phyloP scores from a whole-genome alignment of 768 basidiomycete genomes.

The Boletellus ananiceps region DNA sequence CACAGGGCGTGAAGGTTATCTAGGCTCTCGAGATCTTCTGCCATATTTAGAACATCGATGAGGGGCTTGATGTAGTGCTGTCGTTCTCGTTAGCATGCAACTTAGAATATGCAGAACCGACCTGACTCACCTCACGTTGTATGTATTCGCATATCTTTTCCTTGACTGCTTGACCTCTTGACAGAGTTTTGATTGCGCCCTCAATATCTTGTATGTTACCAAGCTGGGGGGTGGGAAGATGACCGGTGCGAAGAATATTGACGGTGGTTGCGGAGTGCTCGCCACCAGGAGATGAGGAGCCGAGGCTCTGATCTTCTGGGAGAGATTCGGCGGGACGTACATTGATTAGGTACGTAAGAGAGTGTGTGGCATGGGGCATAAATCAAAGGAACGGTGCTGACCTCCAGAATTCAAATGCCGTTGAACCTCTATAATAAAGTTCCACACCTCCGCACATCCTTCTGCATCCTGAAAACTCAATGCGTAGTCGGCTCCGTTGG shows the following conservation, averaged over 20 bases:
- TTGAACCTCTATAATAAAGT: constrained; percentile 91
- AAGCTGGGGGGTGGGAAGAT: constrained; percentile 70
- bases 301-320: constrained; percentile 43
- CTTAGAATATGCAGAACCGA: neutral
- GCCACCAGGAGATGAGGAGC: constrained; percentile 62
- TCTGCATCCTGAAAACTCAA: constrained; percentile 95
- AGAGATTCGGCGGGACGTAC: constrained; percentile 10
- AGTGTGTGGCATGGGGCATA: constrained; percentile 5
- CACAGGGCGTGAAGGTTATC: constrained; percentile 89
- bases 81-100: constrained; percentile 5
- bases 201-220: constrained; percentile 81
- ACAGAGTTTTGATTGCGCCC: constrained; percentile 66
- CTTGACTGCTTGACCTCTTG: constrained; percentile 66
- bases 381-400: constrained; percentile 34
- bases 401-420: constrained; percentile 68
- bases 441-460: constrained; percentile 96
- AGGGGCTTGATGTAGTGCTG: constrained; percentile 87
- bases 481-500: constrained; percentile 90
- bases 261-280: constrained; percentile 58
- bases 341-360: constrained; percentile 15
- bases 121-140: constrained; percentile 64
- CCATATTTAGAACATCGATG: constrained; percentile 77
- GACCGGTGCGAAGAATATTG: constrained; percentile 64
- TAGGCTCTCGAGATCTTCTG: constrained; percentile 90
- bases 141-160: constrained; percentile 90